phyloP scores from a whole-genome alignment of 208 protist species.

The Herpetomonas tarakana region DNA sequence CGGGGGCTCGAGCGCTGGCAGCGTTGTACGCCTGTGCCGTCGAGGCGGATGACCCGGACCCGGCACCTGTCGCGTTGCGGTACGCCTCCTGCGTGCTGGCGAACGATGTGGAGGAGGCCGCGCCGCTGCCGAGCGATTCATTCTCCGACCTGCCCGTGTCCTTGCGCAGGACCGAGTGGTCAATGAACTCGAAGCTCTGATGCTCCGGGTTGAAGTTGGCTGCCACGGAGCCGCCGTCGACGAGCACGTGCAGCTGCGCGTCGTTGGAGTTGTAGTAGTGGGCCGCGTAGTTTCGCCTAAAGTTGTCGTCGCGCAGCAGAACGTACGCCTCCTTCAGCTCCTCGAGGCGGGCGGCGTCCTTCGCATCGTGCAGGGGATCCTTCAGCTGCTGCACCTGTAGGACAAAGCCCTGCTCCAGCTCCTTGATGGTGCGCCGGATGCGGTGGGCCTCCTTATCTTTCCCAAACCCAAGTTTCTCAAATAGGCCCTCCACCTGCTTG shows the following conservation, averaged over 20 bases:
- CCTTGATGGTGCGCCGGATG: conserved; percentile 50
- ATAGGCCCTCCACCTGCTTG: conserved; percentile 45
- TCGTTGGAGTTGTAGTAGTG: conserved; percentile 81
- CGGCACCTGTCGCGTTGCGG: conserved; percentile 31
- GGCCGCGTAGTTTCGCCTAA: conserved; percentile 52
- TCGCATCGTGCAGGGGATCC: conserved; percentile 43
- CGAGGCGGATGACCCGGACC: conserved; percentile 1
- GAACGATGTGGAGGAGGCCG: conserved; percentile 21
- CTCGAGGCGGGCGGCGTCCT: conserved; percentile 37
- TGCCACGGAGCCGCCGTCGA: conserved; percentile 63
- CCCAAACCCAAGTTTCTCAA: conserved; percentile 65
- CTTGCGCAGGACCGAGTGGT: conserved; percentile 44
- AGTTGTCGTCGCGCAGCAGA: conserved; percentile 46
- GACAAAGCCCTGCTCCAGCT: conserved; percentile 61
- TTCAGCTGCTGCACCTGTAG: conserved; percentile 56
- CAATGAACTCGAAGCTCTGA: conserved; percentile 59
- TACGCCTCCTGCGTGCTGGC: conserved; percentile 46
- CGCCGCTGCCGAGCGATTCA: background rate
- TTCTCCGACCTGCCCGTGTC: background rate
- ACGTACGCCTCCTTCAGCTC: conserved; percentile 58
- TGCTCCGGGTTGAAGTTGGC: conserved; percentile 86
- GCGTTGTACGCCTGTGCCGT: conserved; percentile 37
- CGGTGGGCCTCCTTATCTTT: conserved; percentile 52
- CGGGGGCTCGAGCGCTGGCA: conserved; percentile 28
- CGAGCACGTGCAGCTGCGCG: conserved; percentile 63